These are phyloP conservation scores for Betula pendula DNA, from an alignment of 306 rosid species.

Conservation along the genomic window DNA sequence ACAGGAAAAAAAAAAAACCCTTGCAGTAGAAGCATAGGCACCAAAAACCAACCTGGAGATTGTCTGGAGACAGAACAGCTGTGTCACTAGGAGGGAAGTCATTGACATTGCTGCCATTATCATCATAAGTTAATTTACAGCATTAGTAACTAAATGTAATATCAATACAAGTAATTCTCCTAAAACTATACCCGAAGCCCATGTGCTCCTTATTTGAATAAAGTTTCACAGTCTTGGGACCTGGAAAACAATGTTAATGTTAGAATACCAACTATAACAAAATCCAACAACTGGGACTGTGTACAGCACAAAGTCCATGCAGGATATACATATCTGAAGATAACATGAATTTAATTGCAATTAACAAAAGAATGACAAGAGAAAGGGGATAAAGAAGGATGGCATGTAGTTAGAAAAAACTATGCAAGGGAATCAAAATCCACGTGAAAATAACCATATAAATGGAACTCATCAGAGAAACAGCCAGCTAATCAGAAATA, in stretches of 20 bases:
- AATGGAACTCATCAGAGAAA: neutral
- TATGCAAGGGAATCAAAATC: neutral
- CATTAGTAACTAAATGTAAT: constrained; percentile 5
- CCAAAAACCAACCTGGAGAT: constrained; percentile 55
- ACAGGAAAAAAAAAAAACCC: neutral
- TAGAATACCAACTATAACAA: constrained; percentile 22
- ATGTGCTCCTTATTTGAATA: constrained; percentile 95
- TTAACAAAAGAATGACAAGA: neutral
- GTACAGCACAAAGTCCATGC: constrained; percentile 6
- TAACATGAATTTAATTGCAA: neutral
- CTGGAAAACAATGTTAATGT: constrained; percentile 44
- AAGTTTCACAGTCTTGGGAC: constrained; percentile 91
- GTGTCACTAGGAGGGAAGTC: constrained; percentile 90
- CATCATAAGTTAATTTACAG: constrained; percentile 25
- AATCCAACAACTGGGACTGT: constrained; percentile 8
- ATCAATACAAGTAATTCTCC: constrained; percentile 18
- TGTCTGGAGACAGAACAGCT: constrained; percentile 60
- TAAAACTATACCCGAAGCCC: constrained; percentile 82
- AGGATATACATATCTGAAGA: constrained; percentile 1
- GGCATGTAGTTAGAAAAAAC: neutral
- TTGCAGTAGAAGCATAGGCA: constrained; percentile 7
- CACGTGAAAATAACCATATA: neutral
- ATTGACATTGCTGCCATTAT: constrained; percentile 71
- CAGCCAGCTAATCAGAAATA: neutral
- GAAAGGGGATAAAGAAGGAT: neutral